Percentiles rank a stretch among this genome's conserved stretches.
Conservation (phyloP, 2,329 filamentous ascomycete species). For the Diatrype stigma region DNA sequence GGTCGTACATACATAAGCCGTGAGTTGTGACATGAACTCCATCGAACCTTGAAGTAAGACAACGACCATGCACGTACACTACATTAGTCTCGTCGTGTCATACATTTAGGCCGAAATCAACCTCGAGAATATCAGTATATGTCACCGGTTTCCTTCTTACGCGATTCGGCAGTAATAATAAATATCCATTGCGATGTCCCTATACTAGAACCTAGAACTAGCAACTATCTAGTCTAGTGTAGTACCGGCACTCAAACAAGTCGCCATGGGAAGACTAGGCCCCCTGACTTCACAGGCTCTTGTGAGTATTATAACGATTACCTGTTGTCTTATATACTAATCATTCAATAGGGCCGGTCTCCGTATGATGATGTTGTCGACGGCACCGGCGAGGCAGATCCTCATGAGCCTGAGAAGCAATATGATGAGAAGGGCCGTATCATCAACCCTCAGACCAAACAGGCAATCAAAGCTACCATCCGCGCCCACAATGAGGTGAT, state of each 20-base stretch:
- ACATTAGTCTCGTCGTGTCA: no score
- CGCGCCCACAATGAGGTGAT: slow-evolving; percentile 61
- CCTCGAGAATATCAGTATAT: no score
- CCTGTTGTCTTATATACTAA: neutral
- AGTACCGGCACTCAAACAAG: slow-evolving; percentile 2
- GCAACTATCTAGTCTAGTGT: neutral
- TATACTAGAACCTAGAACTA: no score
- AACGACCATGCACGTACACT: no score
- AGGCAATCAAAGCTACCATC: slow-evolving; percentile 53
- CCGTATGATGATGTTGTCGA: slow-evolving; percentile 55
- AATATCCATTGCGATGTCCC: no score
- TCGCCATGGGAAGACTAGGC: slow-evolving; percentile 49
- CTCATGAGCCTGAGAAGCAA: slow-evolving; percentile 39
- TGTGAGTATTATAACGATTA: slow-evolving; percentile 32
- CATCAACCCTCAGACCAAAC: slow-evolving; percentile 50
- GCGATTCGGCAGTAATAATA: no score
- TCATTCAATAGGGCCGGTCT: slow-evolving; percentile 46
- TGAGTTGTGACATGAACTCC: no score
- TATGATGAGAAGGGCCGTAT: slow-evolving; percentile 55
- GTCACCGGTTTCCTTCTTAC: no score
- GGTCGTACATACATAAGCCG: no score
- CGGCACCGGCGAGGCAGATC: slow-evolving; percentile 41
- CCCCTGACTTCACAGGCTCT: slow-evolving; percentile 54
- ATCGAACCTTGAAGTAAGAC: no score
- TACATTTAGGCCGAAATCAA: no score